A percentile compares a stretch with the other conserved stretches of the same genome.
Evolutionary conservation across 2,329 filamentous ascomycete species (phyloP).

Genomic region (Aureobasidium sp.): DNA sequence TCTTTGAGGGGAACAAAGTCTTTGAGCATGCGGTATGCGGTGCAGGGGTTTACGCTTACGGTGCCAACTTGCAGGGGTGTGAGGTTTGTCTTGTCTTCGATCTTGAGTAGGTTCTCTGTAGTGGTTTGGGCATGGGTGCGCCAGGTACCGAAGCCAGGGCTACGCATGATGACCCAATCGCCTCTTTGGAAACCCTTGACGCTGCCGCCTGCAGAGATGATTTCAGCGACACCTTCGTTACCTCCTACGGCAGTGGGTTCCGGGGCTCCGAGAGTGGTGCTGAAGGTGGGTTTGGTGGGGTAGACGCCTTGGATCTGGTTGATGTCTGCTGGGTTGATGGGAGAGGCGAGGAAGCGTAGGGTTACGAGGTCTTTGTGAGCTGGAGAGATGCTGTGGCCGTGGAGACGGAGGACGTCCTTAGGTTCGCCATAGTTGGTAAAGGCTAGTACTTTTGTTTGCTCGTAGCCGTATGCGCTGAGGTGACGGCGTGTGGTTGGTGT

Average conservation of each 20-base stretch:
- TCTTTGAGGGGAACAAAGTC: slow-evolving; percentile 61
- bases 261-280: slow-evolving; percentile 64
- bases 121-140: slow-evolving; percentile 72
- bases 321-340: slow-evolving; percentile 95
- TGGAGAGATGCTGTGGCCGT: slow-evolving; percentile 69
- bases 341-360: slow-evolving; percentile 78
- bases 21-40: slow-evolving; percentile 85
- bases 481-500: slow-evolving; percentile 22
- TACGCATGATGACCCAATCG: slow-evolving; percentile 89
- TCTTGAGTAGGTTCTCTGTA: slow-evolving; percentile 54
- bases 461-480: slow-evolving; percentile 65
- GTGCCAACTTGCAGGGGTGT: slow-evolving; percentile 74
- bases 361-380: slow-evolving; percentile 63
- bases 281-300: slow-evolving; percentile 73
- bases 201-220: slow-evolving; percentile 59
- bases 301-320: slow-evolving; percentile 98
- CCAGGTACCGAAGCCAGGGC: slow-evolving; percentile 85
- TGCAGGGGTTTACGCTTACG: slow-evolving; percentile 86
- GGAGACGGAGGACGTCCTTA: slow-evolving; percentile 58
- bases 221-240: slow-evolving; percentile 91
- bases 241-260: slow-evolving; percentile 70
- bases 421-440: slow-evolving; percentile 70
- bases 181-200: slow-evolving; percentile 59
- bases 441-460: slow-evolving; percentile 73
- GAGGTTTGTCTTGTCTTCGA: slow-evolving; percentile 62